Evolutionary conservation across 1,284 basidiomycete genomes (phyloP).

Genomic region (Pyrrhoderma lamaoense): DNA sequence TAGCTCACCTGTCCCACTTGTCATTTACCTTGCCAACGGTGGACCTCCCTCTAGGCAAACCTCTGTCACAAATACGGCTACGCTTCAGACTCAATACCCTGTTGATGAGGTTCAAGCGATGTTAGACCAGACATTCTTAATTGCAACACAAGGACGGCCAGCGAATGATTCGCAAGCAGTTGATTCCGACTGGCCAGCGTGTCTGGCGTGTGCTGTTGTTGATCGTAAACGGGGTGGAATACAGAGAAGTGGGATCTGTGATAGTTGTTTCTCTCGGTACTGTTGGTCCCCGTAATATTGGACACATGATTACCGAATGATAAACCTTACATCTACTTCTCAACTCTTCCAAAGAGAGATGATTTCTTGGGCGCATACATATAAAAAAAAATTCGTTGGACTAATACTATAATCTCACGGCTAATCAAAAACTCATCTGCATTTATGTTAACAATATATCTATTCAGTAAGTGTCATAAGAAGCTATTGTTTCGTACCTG

Average conservation of each 20-base stretch:
- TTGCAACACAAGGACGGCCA: conserved; percentile 36
- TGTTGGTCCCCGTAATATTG: conserved; percentile 2
- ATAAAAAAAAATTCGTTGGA: too few species aligned
- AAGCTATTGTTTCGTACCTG: too few species aligned
- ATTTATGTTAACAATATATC: too few species aligned
- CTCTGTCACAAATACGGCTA: conserved; percentile 36
- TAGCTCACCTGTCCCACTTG: conserved; percentile 25
- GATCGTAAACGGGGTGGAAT: conserved; percentile 1
- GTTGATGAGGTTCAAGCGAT: conserved; percentile 31
- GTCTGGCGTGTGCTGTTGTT: conserved; percentile 15
- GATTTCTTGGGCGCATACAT: too few species aligned
- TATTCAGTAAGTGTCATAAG: too few species aligned
- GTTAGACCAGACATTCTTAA: conserved; percentile 34
- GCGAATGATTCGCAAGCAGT: not conserved
- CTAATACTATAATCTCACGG: too few species aligned
- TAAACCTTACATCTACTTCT: too few species aligned
- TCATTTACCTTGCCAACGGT: conserved; percentile 39
- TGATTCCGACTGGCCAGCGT: conserved; percentile 35
- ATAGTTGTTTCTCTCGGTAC: conserved; percentile 10
- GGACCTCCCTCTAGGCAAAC: conserved; percentile 34
- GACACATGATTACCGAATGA: too few species aligned
- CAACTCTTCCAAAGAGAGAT: too few species aligned
- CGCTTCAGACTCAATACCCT: conserved; percentile 28
- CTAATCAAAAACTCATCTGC: too few species aligned
- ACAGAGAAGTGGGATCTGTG: conserved; percentile 7